These are phyloP conservation scores for Hypoxylon sp. DNA, from an alignment of 2,329 filamentous ascomycete species.

Conservation along the genomic window DNA sequence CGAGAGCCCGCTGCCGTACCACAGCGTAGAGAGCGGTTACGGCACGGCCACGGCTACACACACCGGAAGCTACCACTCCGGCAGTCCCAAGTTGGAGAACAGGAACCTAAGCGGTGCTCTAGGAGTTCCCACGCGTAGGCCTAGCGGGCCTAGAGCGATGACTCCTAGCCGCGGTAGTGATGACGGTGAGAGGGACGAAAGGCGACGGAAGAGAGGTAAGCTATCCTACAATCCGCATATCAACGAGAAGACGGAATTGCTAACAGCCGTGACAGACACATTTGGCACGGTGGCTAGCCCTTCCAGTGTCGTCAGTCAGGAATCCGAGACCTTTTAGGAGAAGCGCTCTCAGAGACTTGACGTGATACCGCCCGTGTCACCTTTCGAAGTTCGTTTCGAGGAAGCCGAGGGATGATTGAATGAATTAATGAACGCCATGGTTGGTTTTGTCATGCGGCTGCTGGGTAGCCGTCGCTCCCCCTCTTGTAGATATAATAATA, in stretches of 20 bases:
- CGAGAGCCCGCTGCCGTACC: constrained; percentile 62
- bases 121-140: constrained; percentile 60
- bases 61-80: constrained; percentile 55
- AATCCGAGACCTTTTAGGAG: constrained; percentile 62
- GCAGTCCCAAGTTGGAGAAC: constrained; percentile 65
- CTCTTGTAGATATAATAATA: constrained; percentile 35
- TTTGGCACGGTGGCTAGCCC: constrained; percentile 57
- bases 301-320: constrained; percentile 52
- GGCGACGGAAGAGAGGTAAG: constrained; percentile 66
- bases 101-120: constrained; percentile 63
- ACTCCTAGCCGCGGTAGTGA: constrained; percentile 59
- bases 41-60: constrained; percentile 57
- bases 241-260: neutral
- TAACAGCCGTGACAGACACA: constrained; percentile 52
- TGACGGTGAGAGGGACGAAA: constrained; percentile 55
- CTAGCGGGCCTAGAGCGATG: constrained; percentile 68
- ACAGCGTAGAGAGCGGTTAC: constrained; percentile 63
- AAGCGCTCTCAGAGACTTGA: constrained; percentile 43
- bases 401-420: constrained; percentile 21
- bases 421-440: constrained; percentile 20
- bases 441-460: constrained; percentile 21
- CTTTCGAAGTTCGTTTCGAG: constrained; percentile 44
- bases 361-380: constrained; percentile 40
- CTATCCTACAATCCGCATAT: neutral
- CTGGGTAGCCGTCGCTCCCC: constrained; percentile 20